A percentile compares a stretch with the other conserved stretches of the same genome.
phyloP scores from a whole-genome alignment of 768 basidiomycete species.

The Leccinum disarticulatum region DNA sequence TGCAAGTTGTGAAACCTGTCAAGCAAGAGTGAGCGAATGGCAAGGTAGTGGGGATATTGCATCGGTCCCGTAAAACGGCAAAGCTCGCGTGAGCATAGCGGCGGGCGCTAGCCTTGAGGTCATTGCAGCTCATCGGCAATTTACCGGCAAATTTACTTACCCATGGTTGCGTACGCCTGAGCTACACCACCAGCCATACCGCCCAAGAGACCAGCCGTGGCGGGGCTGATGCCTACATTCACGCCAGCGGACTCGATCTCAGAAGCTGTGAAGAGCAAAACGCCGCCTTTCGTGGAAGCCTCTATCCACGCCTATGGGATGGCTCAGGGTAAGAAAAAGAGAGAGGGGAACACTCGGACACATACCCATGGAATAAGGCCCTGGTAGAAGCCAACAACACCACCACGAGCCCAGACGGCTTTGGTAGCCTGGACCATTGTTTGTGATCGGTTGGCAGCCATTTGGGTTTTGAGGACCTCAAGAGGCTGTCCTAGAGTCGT shows the following conservation, averaged over 20 bases:
- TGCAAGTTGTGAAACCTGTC: conserved; percentile 95
- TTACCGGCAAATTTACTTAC: conserved; percentile 47
- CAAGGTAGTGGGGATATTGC: neutral
- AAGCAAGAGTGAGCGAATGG: conserved; percentile 9
- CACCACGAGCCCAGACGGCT: conserved; percentile 91
- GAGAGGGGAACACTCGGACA: conserved; percentile 6
- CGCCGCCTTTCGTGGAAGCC: conserved; percentile 96
- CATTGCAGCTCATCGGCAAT: conserved; percentile 12
- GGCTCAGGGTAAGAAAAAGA: neutral
- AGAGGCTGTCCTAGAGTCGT: conserved; percentile 97
- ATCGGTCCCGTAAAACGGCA: conserved; percentile 16
- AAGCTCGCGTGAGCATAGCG: conserved; percentile 15
- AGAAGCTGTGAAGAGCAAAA: conserved; percentile 92
- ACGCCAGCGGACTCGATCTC: conserved; percentile 81
- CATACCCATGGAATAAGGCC: conserved; percentile 98
- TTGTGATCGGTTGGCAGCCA: conserved; percentile 96
- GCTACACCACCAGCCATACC: conserved; percentile 91
- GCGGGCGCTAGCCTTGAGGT: conserved; percentile 21
- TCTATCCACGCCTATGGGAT: conserved; percentile 91
- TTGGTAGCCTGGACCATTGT: conserved; percentile 83
- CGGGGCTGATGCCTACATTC: conserved; percentile 71
- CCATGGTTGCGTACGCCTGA: conserved; percentile 53
- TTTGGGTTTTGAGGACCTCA: conserved; percentile 98
- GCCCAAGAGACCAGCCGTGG: conserved; percentile 83
- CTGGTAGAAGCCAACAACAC: conserved; percentile 89